Evolutionary conservation across 1,284 basidiomycete species (phyloP), one percentile per base, ranked within the genome.

Genomic region (Lentinula novae-zelandiae): DNA sequence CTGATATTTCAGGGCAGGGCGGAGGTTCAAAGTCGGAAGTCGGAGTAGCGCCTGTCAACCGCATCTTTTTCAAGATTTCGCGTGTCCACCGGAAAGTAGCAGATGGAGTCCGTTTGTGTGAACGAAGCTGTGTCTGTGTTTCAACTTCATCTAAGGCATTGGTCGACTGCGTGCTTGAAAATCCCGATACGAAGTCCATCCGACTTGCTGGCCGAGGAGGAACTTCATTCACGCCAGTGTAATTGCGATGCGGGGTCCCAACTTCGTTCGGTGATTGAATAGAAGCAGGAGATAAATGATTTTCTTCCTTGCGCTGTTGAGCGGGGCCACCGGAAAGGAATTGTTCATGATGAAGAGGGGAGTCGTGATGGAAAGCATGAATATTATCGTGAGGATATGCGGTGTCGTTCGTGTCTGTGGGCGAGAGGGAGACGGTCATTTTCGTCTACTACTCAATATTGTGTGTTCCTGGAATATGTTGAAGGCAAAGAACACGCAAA

Each of bases 181-280:
- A 34, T 42, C 36, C 39, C 39, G 7, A 13, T 46, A 56, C 13
- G 10, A 64, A 64, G 38, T 59, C 63, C 31, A 64, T 39, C 4
- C 60, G 63, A 40, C 60, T 64, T 8, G 44, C 58, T 42, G 63
- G 61, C n/a, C 63, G 53, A 5, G 63, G 61, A 53, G 63, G 63
- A 5, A 60, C 17, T 9, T 46, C 44, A 9, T 56, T 34, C 13
- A n/a, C 31, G 36, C 56, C 46, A 17, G 36, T 27, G n/a, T 31
- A 49, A 15, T 20, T 31, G 36, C 34, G 42, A 22, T 58, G 5
- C 17, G 27, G 57, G 38, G 33, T 49, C 7, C n/a, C 31, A 3
- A 50, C 15, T 22, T 36, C 50, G 12, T 17, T 52, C 1, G 1
- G 34, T 33, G n/a, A 13, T 34, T 33, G 17, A 10, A 38, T 12